Percentiles rank a stretch among this genome's conserved stretches.
Conservation (phyloP, 371 early-diverging fungal species). For the Circinella minor region DNA sequence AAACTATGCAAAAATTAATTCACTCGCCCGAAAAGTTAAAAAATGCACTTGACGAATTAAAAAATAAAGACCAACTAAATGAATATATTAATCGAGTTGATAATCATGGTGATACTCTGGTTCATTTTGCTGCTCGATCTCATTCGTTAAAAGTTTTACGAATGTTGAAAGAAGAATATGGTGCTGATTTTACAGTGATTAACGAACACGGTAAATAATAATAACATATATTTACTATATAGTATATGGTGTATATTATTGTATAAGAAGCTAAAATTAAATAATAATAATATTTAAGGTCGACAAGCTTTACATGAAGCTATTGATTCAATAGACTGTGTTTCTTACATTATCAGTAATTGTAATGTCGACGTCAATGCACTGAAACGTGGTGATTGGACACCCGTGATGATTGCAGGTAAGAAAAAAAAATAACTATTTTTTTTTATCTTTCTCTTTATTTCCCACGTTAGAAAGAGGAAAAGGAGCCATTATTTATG, state of each 20-base stretch:
- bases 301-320: slow-evolving; percentile 57
- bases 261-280: no score
- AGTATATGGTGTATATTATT: no score
- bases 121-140: slow-evolving; percentile 54
- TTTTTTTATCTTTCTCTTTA: background rate
- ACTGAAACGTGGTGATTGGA: slow-evolving; percentile 61
- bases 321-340: slow-evolving; percentile 48
- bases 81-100: slow-evolving; percentile 30
- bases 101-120: slow-evolving; percentile 50
- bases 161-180: slow-evolving; percentile 29
- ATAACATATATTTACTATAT: background rate
- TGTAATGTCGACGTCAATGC: slow-evolving; percentile 51
- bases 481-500: no score
- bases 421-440: slow-evolving; percentile 2
- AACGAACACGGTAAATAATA: slow-evolving; percentile 50
- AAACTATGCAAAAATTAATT: slow-evolving; percentile 9
- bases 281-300: slow-evolving; percentile 22
- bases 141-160: slow-evolving; percentile 36
- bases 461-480: background rate
- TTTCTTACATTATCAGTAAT: slow-evolving; percentile 30
- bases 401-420: slow-evolving; percentile 59
- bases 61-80: background rate
- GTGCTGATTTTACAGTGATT: slow-evolving; percentile 41
- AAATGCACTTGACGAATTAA: background rate
- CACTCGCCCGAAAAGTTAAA: slow-evolving; percentile 4